Conservation (phyloP, 2,329 filamentous ascomycete species). For the Claviceps capensis region DNA sequence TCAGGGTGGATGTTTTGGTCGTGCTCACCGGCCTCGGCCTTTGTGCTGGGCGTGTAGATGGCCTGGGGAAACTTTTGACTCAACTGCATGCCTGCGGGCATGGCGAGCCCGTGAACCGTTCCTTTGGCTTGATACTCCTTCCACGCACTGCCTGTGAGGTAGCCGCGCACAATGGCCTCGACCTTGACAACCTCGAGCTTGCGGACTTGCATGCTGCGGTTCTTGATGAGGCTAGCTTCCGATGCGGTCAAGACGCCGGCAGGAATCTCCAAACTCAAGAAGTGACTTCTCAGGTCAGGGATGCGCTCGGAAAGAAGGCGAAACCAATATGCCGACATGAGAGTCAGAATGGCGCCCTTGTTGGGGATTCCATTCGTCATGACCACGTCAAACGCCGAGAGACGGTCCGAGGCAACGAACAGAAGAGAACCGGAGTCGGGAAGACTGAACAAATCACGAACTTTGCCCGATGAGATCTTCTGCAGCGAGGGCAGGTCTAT, state of each 20-base stretch:
- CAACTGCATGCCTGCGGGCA: constrained; percentile 55
- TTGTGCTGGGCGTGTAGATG: constrained; percentile 61
- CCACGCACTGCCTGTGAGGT: constrained; percentile 79
- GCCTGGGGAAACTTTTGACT: constrained; percentile 55
- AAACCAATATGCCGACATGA: constrained; percentile 39
- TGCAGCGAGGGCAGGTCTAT: constrained; percentile 19
- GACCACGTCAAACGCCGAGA: constrained; percentile 90
- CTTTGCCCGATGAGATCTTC: constrained; percentile 44
- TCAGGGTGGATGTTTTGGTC: constrained; percentile 76
- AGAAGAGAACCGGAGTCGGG: constrained; percentile 51
- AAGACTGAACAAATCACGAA: constrained; percentile 67
- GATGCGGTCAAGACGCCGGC: constrained; percentile 16
- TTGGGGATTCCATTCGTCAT: constrained; percentile 53
- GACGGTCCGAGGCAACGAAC: constrained; percentile 77
- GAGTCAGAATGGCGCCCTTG: constrained; percentile 39
- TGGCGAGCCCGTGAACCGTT: constrained; percentile 65
- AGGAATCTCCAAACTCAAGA: constrained; percentile 31
- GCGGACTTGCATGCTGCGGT: constrained; percentile 66
- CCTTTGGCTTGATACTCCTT: constrained; percentile 55
- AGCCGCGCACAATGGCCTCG: constrained; percentile 53
- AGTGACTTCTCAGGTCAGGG: constrained; percentile 37
- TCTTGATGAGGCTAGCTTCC: constrained; percentile 36
- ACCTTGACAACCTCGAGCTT: constrained; percentile 22
- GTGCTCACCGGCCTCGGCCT: constrained; percentile 65
- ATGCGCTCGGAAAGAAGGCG: constrained; percentile 29